Base-by-base conservation (phyloP, 371 early-diverging fungal genomes). In the Mortierella sp. region DNA sequence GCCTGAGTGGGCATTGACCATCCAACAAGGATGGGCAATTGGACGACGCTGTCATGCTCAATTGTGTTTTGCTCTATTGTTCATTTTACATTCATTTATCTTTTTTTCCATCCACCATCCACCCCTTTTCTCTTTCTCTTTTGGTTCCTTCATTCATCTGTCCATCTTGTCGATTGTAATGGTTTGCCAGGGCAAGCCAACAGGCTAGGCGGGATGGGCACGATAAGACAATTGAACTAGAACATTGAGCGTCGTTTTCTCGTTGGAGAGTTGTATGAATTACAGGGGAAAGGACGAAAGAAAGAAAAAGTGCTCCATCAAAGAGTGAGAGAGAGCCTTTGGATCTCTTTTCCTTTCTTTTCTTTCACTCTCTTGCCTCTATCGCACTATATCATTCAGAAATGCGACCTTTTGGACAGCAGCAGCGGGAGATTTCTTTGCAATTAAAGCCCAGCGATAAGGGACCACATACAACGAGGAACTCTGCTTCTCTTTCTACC, bases 391-490 rank as follows among this genome's bases (percentile, higher is more conserved):
- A 31, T 31, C 31, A 26, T 31, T 61, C 61, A 31, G 13, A 61
- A 31, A 61, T 14, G 19, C 19, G 28, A 19, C 21, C 40, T 6
- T 34, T 37, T 34, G 2, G 21, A 64, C 67, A 6, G 24, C 24
- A n/a, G 24, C 8, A 37, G 37, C 37, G 67, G 67, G 67, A 67
- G 43, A 67, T 28, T 57, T 57, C 57, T 8, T 57, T 54, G 21
- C 57, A 67, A 37, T 67, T 67, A 6, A 67, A 67, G 34, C 67
- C 67, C 67, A 67, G 67, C 40, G 8, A 40, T 34, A 40, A 67
- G 34, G 40, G 34, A 59, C 43, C 43, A 40, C 43, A 40, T 40
- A 3, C 0, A 34, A 34, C 0, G 3, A 61, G 31, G 31, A 16
- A 31, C 57, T n/a, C 55, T 50, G 5, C 13, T 24, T 34, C 34